Base-by-base conservation (phyloP, 495 filamentous ascomycete species). In the Hyaloscypha variabilis region DNA sequence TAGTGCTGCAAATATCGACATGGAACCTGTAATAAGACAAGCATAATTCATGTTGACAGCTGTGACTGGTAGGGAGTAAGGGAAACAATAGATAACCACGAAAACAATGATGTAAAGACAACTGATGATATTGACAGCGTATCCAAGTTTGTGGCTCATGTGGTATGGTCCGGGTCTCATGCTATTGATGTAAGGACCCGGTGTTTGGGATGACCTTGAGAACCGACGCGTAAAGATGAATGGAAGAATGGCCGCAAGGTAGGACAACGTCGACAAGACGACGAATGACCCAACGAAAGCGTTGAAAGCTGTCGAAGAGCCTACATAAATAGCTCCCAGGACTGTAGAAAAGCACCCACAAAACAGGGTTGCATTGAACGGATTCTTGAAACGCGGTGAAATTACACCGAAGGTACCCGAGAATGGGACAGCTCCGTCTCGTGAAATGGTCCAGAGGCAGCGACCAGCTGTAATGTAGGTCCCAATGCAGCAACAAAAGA, bases 391-490 rank as follows among this genome's bases (percentile, higher is more conserved):
- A 1, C 58, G 76, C 3, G 68, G 58, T 28, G 68, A 74, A 70
- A 85, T 77, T 8, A 65, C 55, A 24, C 72, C 68, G 26, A 83
- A 72, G 69, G 73, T 78, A 4, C 21, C 19, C 5, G 72, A 56
- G 69, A 79, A 83, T 2, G 83, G 83, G 1, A 77, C 76, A 0
- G 83, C 68, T 10, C 53, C 66, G 73, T 96, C 92, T 29, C 92
- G 86, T 26, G 90, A 86, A 14, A 96, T 82, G 1, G 91, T 87
- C 91, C 92, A 96, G 65, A 90, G 85, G 17, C 55, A 63, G 13
- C 66, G 66, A 6, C 66, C 66, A 17, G 66, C 60, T 1, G 66
- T 68, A 29, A 64, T 68, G 50, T 36, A 68, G 5, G 66, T 68
- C 8, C 66, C 92, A 60, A 91, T 79, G 28, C 82, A 80, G 65